Percentiles rank a stretch among this genome's conserved stretches.
Evolutionary conservation across 441 rosid species (phyloP).

Genomic region (Mallotus japonicus): DNA sequence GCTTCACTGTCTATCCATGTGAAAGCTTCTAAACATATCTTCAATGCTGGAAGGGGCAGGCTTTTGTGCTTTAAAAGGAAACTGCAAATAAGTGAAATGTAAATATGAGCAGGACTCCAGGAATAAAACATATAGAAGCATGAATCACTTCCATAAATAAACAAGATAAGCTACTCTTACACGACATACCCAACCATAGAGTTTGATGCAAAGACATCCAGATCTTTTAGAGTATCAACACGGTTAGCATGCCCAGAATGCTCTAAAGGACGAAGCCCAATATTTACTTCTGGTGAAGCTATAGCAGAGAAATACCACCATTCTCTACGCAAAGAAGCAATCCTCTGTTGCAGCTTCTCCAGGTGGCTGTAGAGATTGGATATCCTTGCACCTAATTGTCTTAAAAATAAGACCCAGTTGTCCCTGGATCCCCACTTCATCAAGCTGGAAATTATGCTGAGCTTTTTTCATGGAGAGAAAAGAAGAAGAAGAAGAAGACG

Average conservation of each 20-base stretch:
- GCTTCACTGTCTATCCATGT: slow-evolving; percentile 95
- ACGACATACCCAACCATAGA: slow-evolving; percentile 79
- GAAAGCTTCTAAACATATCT: slow-evolving; percentile 69
- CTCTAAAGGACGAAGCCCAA: slow-evolving; percentile 69
- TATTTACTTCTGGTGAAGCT: slow-evolving; percentile 74
- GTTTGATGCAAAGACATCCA: slow-evolving; percentile 56
- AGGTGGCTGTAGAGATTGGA: no score
- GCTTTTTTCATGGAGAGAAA: no score
- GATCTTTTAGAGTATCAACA: slow-evolving; percentile 61
- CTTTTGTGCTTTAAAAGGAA: slow-evolving; percentile 72
- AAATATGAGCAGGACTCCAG: background rate
- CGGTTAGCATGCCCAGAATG: slow-evolving; percentile 69
- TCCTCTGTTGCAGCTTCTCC: no score
- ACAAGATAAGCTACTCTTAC: slow-evolving; percentile 7
- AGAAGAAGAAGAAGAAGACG: no score
- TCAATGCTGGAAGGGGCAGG: slow-evolving; percentile 70
- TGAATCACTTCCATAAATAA: slow-evolving; percentile 8
- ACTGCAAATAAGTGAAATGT: slow-evolving; percentile 37
- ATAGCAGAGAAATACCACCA: slow-evolving; percentile 48
- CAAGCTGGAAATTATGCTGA: no score
- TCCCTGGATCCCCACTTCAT: no score
- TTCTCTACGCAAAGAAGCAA: no score
- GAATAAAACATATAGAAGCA: background rate
- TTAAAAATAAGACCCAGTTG: no score
- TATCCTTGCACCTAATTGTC: no score